Evolutionary conservation across 192 early-diverging fungal species (phyloP), one percentile per base, ranked within the genome.

Genomic region (Phlyctochytrium bullatum): DNA sequence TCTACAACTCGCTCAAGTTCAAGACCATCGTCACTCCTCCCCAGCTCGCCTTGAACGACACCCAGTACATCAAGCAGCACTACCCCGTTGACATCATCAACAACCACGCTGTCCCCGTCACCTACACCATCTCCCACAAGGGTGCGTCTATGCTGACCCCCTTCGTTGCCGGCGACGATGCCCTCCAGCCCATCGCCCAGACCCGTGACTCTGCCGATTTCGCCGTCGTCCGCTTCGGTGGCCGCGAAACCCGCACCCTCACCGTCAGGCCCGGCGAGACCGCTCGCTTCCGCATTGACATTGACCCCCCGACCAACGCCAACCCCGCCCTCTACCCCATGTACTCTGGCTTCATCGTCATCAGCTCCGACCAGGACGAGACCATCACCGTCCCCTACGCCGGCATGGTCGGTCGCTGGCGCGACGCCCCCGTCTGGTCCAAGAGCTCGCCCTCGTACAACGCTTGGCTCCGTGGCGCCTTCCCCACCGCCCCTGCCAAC

Each of bases 11-110:
- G 32, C 71, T 84, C 62, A 64, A 31, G 14, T 59, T 74, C 27
- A 27, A 54, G n/a, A 52, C 73, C 33, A 52, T 68, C 31, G 73
- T 85, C 30, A 62, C 69, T 0, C 84, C 84, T 24, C 74, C 71
- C n/a, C 70, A 72, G 32, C 61, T 86, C 54, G 54, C 10, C 4
- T 25, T 57, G 4, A 57, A 57, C 54, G 54, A 57, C 27, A 24
- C 54, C 54, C 10, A 57, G 54, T 25, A 57, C 54, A 57, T 25
- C 27, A 10, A 57, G 27, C 54, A 57, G 54, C 54, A 57, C 54
- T 57, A 57, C 54, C 4, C 16, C 20, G 10, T 57, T 25, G 25
- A 10, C 27, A 57, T 57, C 27, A 6, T 25, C 54, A 57, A 57
- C 54, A 57, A 57, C 12, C 10, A 57, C 27, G 25, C 54, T 25